A percentile compares a stretch with the other conserved stretches of the same genome.
phyloP scores from a whole-genome alignment of 2,329 filamentous ascomycete genomes.

The Penicillium paneum region DNA sequence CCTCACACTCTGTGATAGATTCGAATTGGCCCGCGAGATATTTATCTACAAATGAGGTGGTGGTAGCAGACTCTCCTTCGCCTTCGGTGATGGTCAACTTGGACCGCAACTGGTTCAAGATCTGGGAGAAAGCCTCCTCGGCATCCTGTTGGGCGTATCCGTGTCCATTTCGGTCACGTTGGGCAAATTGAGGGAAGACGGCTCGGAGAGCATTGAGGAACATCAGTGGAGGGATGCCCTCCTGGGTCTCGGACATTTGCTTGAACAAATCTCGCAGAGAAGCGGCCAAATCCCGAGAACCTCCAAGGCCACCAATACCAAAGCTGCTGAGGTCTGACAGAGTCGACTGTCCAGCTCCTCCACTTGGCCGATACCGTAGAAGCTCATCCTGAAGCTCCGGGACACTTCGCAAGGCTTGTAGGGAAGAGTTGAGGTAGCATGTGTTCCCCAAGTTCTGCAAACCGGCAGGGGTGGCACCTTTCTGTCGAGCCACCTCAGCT shows the following conservation, averaged over 20 bases:
- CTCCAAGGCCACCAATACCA: slow-evolving; percentile 57
- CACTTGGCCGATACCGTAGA: slow-evolving; percentile 55
- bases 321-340: slow-evolving; percentile 51
- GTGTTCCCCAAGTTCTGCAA: slow-evolving; percentile 94
- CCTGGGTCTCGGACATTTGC: slow-evolving; percentile 83
- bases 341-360: slow-evolving; percentile 29
- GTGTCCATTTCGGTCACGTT: slow-evolving; percentile 74
- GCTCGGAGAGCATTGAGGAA: slow-evolving; percentile 78
- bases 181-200: slow-evolving; percentile 87
- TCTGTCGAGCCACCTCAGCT: slow-evolving; percentile 78
- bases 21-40: slow-evolving; percentile 84
- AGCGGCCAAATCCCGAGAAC: slow-evolving; percentile 67
- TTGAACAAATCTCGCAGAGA: slow-evolving; percentile 81
- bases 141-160: slow-evolving; percentile 98
- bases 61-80: slow-evolving; percentile 43
- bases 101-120: slow-evolving; percentile 75
- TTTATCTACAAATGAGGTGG: slow-evolving; percentile 77
- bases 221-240: slow-evolving; percentile 75
- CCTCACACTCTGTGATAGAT: slow-evolving; percentile 77
- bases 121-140: slow-evolving; percentile 97
- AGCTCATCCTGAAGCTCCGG: slow-evolving; percentile 86
- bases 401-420: slow-evolving; percentile 85
- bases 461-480: slow-evolving; percentile 81
- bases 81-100: slow-evolving; percentile 66
- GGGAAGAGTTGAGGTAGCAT: slow-evolving; percentile 94